phyloP scores from a whole-genome alignment of 2,329 filamentous ascomycete species.

The Alternaria conjuncta region DNA sequence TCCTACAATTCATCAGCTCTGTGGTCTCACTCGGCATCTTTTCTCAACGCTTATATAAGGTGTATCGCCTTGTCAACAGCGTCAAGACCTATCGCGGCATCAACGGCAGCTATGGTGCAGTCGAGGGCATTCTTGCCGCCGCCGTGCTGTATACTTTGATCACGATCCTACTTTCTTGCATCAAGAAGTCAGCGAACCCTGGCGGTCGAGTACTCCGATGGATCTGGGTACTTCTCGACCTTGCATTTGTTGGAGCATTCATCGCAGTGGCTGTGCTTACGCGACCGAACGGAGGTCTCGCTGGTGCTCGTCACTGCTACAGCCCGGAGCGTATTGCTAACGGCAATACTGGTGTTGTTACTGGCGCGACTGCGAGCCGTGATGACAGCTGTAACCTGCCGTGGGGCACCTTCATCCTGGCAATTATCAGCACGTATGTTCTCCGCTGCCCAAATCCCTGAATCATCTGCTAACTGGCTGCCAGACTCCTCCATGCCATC shows the following conservation, averaged over 20 bases:
- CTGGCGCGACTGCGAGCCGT: conserved; percentile 20
- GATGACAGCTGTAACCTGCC: conserved; percentile 49
- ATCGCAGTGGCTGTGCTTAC: conserved; percentile 54
- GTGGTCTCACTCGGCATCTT: conserved; percentile 54
- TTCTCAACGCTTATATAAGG: conserved; percentile 50
- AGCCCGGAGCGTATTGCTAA: conserved; percentile 8
- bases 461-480: neutral
- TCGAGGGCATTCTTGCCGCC: conserved; percentile 55
- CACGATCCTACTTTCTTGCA: conserved; percentile 43
- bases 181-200: conserved; percentile 40
- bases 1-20: conserved; percentile 55
- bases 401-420: conserved; percentile 54
- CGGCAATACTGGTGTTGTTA: conserved; percentile 9
- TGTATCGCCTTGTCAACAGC: conserved; percentile 48
- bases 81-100: conserved; percentile 38
- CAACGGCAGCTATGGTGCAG: conserved; percentile 47
- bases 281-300: conserved; percentile 42
- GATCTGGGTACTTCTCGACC: conserved; percentile 51
- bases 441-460: neutral
- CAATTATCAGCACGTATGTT: conserved; percentile 56
- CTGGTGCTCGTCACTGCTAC: conserved; percentile 46
- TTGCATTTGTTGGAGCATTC: conserved; percentile 49
- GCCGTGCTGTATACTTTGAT: conserved; percentile 54
- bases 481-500: conserved; percentile 51
- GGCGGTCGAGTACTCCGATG: conserved; percentile 46